Conservation (phyloP, 2,329 filamentous ascomycete species). For the Venturia effusa region DNA sequence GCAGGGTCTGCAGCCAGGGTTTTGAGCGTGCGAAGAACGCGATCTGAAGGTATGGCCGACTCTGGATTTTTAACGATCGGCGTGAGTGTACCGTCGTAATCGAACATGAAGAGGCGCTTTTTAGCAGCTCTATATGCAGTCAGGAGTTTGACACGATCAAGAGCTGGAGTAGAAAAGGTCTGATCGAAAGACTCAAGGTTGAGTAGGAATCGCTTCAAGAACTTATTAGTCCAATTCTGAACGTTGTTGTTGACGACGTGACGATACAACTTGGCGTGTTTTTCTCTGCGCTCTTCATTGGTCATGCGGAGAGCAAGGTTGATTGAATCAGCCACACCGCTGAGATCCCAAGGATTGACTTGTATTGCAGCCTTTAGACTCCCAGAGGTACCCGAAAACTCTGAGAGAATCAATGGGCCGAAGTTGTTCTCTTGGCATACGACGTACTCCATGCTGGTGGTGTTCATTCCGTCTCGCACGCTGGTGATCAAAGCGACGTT, state of each 20-base stretch:
- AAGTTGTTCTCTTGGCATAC: constrained; percentile 81
- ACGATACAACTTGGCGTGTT: constrained; percentile 66
- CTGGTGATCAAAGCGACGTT: constrained; percentile 93
- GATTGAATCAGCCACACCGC: constrained; percentile 73
- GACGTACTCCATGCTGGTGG: constrained; percentile 88
- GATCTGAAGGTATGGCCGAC: constrained; percentile 76
- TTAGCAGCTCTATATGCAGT: constrained; percentile 62
- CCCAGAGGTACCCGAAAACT: constrained; percentile 90
- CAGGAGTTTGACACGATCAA: constrained; percentile 65
- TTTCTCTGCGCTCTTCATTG: constrained; percentile 49
- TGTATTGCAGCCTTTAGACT: constrained; percentile 79
- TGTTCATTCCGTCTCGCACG: constrained; percentile 96
- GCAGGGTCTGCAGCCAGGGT: constrained; percentile 65
- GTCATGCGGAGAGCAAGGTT: constrained; percentile 71
- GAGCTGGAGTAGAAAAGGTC: constrained; percentile 64
- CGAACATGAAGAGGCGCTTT: constrained; percentile 92
- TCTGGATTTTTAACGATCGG: constrained; percentile 86
- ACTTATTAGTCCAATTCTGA: constrained; percentile 72
- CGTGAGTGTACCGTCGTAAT: constrained; percentile 95
- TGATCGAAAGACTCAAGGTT: constrained; percentile 70
- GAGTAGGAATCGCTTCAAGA: constrained; percentile 66
- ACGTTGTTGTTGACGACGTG: constrained; percentile 82
- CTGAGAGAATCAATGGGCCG: constrained; percentile 84
- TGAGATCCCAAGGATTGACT: constrained; percentile 93
- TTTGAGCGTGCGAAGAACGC: constrained; percentile 69